A percentile compares a stretch with the other conserved stretches of the same genome.
These are phyloP conservation scores for Trichoderma koningii DNA, from an alignment of 2,329 filamentous ascomycete genomes.

Conservation along the genomic window DNA sequence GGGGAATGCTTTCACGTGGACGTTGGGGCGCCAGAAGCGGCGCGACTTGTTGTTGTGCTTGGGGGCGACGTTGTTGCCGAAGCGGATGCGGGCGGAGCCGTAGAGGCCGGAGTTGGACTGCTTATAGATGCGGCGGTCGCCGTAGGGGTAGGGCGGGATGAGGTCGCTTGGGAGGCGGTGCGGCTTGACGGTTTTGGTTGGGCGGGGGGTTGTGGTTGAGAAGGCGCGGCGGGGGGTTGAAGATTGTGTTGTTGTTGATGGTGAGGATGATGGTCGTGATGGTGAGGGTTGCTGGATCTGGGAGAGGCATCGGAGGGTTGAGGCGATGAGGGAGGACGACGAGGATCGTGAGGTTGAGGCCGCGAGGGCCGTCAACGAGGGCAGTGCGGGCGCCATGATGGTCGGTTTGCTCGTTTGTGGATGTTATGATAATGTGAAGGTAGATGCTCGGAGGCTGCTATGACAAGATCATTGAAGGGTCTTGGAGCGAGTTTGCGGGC, in stretches of 20 bases:
- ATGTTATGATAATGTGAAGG: not conserved
- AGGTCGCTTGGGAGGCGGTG: conserved; percentile 50
- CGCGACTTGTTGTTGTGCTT: conserved; percentile 69
- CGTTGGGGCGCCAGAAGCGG: conserved; percentile 74
- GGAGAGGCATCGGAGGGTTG: conserved; percentile 14
- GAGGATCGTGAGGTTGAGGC: conserved; percentile 20
- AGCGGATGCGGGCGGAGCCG: conserved; percentile 69
- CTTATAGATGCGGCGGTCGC: conserved; percentile 70
- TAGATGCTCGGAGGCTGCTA: not conserved
- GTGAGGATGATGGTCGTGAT: no score
- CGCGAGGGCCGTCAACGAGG: conserved; percentile 23
- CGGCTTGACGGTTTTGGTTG: conserved; percentile 47
- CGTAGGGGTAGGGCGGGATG: conserved; percentile 73
- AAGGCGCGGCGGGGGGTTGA: conserved; percentile 38
- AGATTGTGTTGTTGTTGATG: not conserved
- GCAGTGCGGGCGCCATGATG: conserved; percentile 13
- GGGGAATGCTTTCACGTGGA: conserved; percentile 68
- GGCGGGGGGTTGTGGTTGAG: conserved; percentile 41
- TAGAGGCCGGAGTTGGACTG: conserved; percentile 77
- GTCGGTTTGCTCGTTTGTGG: not conserved
- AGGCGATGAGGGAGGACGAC: conserved; percentile 22
- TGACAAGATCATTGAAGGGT: not conserved
- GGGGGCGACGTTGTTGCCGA: conserved; percentile 77
- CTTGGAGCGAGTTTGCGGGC: not conserved
- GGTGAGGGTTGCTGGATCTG: not conserved